A percentile compares a stretch with the other conserved stretches of the same genome.
These are phyloP conservation scores for Zopfochytrium polystomum DNA, from an alignment of 371 early-diverging fungal species.

Conservation along the genomic window DNA sequence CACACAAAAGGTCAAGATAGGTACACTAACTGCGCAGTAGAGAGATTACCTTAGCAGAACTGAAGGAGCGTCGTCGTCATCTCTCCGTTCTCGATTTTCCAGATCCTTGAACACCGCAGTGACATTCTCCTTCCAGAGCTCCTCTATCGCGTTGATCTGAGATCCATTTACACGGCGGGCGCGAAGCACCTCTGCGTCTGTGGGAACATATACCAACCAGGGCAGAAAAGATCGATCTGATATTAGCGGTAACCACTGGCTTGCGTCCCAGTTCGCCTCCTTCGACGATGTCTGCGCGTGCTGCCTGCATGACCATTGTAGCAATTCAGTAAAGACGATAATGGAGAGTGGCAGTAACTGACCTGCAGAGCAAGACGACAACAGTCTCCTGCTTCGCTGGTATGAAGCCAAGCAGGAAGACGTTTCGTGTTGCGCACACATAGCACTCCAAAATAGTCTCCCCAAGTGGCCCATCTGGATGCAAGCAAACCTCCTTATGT, in stretches of 20 bases:
- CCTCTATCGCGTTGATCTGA: slow-evolving; percentile 88
- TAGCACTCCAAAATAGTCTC: slow-evolving; percentile 95
- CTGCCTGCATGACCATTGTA: too few relatives aligned
- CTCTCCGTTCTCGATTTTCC: slow-evolving; percentile 67
- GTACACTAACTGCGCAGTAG: neutral
- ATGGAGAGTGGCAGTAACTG: slow-evolving; percentile 23
- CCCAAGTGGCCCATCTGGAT: slow-evolving; percentile 86
- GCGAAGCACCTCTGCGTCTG: slow-evolving; percentile 80
- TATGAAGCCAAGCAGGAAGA: slow-evolving; percentile 95
- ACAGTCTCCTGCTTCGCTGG: slow-evolving; percentile 97
- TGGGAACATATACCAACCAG: slow-evolving; percentile 92
- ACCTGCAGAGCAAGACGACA: slow-evolving; percentile 94
- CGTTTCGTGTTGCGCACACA: slow-evolving; percentile 93
- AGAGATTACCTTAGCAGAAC: slow-evolving; percentile 57
- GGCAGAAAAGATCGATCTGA: slow-evolving; percentile 88
- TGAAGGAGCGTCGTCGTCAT: slow-evolving; percentile 73
- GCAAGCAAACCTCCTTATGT: slow-evolving; percentile 92
- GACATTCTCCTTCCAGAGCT: slow-evolving; percentile 76
- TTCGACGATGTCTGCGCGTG: slow-evolving; percentile 78
- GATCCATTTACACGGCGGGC: slow-evolving; percentile 78
- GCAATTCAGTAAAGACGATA: too few relatives aligned
- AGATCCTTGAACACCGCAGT: slow-evolving; percentile 77
- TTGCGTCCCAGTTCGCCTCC: slow-evolving; percentile 93
- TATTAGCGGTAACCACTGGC: slow-evolving; percentile 95
- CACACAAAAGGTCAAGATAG: neutral